Conservation (phyloP, 2,329 filamentous ascomycete species). For the Pestalotiopsis sp. region DNA sequence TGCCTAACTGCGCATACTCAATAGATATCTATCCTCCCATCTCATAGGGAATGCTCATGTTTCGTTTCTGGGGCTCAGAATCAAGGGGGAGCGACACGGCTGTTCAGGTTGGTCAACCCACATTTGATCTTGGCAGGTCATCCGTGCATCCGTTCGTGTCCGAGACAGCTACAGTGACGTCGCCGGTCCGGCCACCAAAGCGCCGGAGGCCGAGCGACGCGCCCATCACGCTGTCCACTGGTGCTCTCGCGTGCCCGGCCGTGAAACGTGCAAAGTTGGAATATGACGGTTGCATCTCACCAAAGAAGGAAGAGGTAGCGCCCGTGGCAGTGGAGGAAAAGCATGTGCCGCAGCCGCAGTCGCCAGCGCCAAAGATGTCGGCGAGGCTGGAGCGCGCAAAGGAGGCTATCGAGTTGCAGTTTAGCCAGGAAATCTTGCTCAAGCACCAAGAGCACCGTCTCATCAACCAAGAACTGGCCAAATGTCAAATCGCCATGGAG, state of each 20-base stretch:
- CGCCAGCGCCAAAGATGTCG: constrained; percentile 18
- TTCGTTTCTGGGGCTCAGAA: constrained; percentile 63
- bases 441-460: constrained; percentile 94
- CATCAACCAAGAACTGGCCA: constrained; percentile 94
- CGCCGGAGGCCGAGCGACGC: constrained; percentile 34
- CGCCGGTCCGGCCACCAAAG: constrained; percentile 31
- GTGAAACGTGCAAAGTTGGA: constrained; percentile 47
- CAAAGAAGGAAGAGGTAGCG: constrained; percentile 31
- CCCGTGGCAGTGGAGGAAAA: constrained; percentile 22
- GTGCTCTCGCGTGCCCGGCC: constrained; percentile 27
- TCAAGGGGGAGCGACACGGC: constrained; percentile 58
- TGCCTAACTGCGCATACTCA: constrained; percentile 2
- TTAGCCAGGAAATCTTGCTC: constrained; percentile 87
- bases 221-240: constrained; percentile 32
- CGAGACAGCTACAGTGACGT: constrained; percentile 23
- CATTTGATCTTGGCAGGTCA: constrained; percentile 35
- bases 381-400: constrained; percentile 56
- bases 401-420: constrained; percentile 80
- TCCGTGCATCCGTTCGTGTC: constrained; percentile 34
- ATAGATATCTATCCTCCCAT: background rate
- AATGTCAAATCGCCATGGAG: constrained; percentile 91
- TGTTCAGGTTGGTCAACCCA: constrained; percentile 44
- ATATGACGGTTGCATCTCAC: constrained; percentile 28
- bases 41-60: constrained; percentile 55
- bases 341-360: constrained; percentile 14